Conservation (phyloP, 352 stramenopile genomes). For the Phytophthora lateralis region DNA sequence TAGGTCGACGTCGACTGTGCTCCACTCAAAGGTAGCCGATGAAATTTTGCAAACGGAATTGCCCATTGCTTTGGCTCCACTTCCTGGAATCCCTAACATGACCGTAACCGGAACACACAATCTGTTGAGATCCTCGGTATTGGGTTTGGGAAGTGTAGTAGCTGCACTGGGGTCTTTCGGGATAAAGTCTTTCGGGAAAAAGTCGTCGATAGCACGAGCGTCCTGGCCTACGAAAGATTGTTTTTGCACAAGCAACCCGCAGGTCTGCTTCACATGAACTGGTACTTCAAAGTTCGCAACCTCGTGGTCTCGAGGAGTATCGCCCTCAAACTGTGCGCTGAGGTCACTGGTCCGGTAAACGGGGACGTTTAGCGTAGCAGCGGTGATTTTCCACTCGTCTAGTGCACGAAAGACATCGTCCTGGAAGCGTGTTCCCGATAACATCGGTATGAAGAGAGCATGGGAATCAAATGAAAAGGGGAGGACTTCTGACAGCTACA, state of each 20-base stretch:
- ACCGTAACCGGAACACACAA: constrained; percentile 59
- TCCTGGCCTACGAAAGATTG: constrained; percentile 27
- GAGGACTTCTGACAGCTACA: constrained; percentile 44
- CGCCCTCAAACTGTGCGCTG: constrained; percentile 38
- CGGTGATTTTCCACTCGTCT: constrained; percentile 58
- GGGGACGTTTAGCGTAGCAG: constrained; percentile 46
- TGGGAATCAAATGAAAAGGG: constrained; percentile 38
- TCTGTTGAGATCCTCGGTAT: constrained; percentile 30
- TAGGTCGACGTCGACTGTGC: constrained; percentile 43
- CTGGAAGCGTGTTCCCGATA: constrained; percentile 70
- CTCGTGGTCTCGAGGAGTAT: constrained; percentile 44
- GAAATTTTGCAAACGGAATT: constrained; percentile 56
- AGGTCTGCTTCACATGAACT: constrained; percentile 28
- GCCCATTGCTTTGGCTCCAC: constrained; percentile 42
- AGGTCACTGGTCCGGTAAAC: constrained; percentile 64
- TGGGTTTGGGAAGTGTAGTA: constrained; percentile 48
- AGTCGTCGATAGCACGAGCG: constrained; percentile 21
- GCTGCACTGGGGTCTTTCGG: constrained; percentile 50
- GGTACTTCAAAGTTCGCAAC: constrained; percentile 22
- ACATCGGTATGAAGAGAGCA: constrained; percentile 54
- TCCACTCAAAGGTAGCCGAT: constrained; percentile 49
- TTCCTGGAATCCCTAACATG: constrained; percentile 73
- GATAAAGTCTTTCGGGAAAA: constrained; percentile 69
- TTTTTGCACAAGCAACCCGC: constrained; percentile 25
- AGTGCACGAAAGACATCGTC: constrained; percentile 63